phyloP scores from a whole-genome alignment of 345 rosid species.

The Lepidium aucheri region DNA sequence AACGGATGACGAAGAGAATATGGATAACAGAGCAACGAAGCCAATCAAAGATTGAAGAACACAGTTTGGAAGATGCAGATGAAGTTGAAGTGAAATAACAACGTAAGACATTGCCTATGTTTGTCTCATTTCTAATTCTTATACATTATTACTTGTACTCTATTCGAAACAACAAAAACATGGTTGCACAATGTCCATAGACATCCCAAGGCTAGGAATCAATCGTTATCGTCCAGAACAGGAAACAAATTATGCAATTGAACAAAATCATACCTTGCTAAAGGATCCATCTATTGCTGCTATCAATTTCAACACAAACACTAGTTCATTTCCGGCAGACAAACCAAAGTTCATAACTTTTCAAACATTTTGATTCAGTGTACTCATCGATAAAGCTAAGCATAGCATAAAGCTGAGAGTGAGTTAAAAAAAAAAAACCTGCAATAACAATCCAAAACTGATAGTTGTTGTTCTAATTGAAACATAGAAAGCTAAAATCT shows the following conservation, averaged over 20 bases:
- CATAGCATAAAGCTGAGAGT: neutral
- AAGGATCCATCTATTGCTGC: neutral
- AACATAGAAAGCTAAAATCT: constrained; percentile 14
- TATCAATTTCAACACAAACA: neutral
- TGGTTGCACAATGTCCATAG: no score
- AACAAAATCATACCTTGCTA: neutral
- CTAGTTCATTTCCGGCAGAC: neutral
- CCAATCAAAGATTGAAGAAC: neutral
- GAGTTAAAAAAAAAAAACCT: neutral
- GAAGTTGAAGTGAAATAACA: no score
- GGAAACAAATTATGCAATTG: neutral
- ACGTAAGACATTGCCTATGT: neutral
- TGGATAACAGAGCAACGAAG: no score
- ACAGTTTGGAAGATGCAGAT: neutral
- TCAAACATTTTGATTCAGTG: neutral
- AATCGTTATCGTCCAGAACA: no score
- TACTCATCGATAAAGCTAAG: neutral
- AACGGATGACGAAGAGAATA: no score
- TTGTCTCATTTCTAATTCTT: neutral
- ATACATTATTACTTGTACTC: neutral
- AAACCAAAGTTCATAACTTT: neutral
- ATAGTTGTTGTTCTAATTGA: neutral
- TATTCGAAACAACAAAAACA: neutral
- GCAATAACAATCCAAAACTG: constrained; percentile 33
- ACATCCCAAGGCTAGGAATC: neutral